Evolutionary conservation across 2,329 filamentous ascomycete species (phyloP), one percentile per base, ranked within the genome.

Genomic region (Orbilia ellipsospora): DNA sequence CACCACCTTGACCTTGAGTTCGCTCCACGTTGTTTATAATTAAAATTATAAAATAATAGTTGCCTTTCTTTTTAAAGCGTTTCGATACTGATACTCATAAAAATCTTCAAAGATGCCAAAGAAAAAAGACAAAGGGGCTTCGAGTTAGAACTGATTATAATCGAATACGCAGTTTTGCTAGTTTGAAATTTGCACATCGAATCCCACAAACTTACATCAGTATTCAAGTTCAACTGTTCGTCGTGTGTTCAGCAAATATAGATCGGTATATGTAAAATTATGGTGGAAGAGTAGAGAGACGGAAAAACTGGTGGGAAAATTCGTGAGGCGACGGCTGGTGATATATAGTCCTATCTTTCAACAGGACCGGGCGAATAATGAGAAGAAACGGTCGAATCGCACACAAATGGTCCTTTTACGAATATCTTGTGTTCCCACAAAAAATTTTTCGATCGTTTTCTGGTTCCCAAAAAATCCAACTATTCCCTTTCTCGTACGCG

Each of bases 1-100:
- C 70, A 74, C 70, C 70, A 72, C 52, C 64, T 68, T 74, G 70
- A 67, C 52, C 70, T 74, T 74, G 70, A 59, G 70, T 74, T 74
- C 70, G 70, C 70, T 74, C 70, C 70, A 74, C 70, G 70, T 62
- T 73, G 61, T 59, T 70, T 57, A 36, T 63, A 72, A 31, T 59
- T 64, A 64, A 36, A 72, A 42, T 40, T 31, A 54, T 40, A 59
- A 64, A 72, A 54, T 51, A 26, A 55, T 61, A n/a, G 44, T 48
- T 48, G 31, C 31, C 6, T 36, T 36, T 36, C 31, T 36, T 36
- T 36, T 42, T 65, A 72, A 16, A 48, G 42, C 44, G 67, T 64
- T 44, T 60, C 60, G 67, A 70, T 51, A 70, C 59, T 45, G 57
- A 70, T 63, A 6, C 26, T 70, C 66, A 70, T 70, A 15, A 40